Evolutionary conservation across 441 rosid species (phyloP), one percentile per base, ranked within the genome.

Genomic region (Theobroma grandiflorum): DNA sequence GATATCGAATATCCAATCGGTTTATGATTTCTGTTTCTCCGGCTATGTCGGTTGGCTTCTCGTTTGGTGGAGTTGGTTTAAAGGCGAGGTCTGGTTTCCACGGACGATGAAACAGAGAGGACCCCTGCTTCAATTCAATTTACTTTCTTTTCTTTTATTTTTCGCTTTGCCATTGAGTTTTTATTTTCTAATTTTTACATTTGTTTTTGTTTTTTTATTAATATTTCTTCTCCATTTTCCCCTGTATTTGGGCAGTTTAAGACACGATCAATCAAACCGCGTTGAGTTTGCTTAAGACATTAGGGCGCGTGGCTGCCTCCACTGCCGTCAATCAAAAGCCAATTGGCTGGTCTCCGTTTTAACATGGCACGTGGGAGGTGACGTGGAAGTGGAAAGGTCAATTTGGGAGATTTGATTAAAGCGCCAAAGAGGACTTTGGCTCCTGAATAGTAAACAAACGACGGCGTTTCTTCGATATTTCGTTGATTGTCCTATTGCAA

Each of bases 21-120:
- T 18, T 66, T 12, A 4, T 26, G 16, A 49, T 76, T 66, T 58
- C 64, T 37, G 8, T 8, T 74, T 18, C 47, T 62, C 59, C 52
- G 35, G 61, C 67, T 58, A 65, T 33, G 38, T 65, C 57, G 57
- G 55, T 61, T 40, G 4, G 42, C 35, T 71, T 63, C 38, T 16
- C 53, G 62, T 66, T 66, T 53, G 18, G 20, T 77, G 26, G 53
- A 59, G 72, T 53, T 61, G 68, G 71, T 38, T 75, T 72, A 49
- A 64, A 67, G 45, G 74, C 62, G 49, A 70, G 8, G 63, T 52
- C 74, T 74, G 64, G 35, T 33, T 20, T 42, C 76, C 57, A 52
- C 18, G 69, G 78, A 78, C 74, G 70, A 79, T 69, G 85, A 70
- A 80, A 83, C 89, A 84, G 78, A 83, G 85, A 83, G 69, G 59